These are phyloP conservation scores for Phytophthora capsici DNA, from an alignment of 352 stramenopile genomes.

Conservation along the genomic window DNA sequence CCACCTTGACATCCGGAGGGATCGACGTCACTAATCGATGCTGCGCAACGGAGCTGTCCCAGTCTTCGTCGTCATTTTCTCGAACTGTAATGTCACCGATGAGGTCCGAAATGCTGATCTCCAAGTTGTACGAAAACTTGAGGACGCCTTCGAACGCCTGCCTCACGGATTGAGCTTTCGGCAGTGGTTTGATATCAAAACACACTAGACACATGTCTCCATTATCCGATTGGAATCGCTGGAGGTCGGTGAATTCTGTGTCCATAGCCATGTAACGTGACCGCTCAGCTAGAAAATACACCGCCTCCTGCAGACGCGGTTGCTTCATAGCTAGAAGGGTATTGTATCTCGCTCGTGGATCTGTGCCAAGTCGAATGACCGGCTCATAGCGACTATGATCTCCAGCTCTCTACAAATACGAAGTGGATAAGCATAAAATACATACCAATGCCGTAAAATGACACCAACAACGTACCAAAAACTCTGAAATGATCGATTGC, in stretches of 20 bases:
- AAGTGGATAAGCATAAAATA: neutral
- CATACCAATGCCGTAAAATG: neutral
- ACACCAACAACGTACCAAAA: slow-evolving; percentile 31
- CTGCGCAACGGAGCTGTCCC: slow-evolving; percentile 40
- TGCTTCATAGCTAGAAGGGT: slow-evolving; percentile 46
- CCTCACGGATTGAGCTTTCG: slow-evolving; percentile 30
- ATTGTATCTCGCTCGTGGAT: slow-evolving; percentile 36
- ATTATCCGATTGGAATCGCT: slow-evolving; percentile 47
- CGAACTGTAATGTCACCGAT: slow-evolving; percentile 52
- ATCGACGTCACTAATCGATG: slow-evolving; percentile 48
- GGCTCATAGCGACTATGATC: slow-evolving; percentile 41
- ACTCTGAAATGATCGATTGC: slow-evolving; percentile 41
- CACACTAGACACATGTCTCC: slow-evolving; percentile 40
- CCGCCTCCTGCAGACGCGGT: slow-evolving; percentile 44
- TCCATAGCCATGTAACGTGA: slow-evolving; percentile 42
- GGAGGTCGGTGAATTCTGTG: slow-evolving; percentile 43
- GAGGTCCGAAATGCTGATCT: slow-evolving; percentile 48
- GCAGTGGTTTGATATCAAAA: slow-evolving; percentile 59
- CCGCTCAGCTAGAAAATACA: slow-evolving; percentile 45
- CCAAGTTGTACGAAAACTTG: slow-evolving; percentile 55
- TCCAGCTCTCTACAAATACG: slow-evolving; percentile 28
- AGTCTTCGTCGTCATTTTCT: slow-evolving; percentile 46
- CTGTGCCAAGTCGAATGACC: slow-evolving; percentile 40
- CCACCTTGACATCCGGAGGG: slow-evolving; percentile 34
- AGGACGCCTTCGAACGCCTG: slow-evolving; percentile 53